Conservation (phyloP, 176 grass and related monocot genomes). For the Aegilops longissima region DNA sequence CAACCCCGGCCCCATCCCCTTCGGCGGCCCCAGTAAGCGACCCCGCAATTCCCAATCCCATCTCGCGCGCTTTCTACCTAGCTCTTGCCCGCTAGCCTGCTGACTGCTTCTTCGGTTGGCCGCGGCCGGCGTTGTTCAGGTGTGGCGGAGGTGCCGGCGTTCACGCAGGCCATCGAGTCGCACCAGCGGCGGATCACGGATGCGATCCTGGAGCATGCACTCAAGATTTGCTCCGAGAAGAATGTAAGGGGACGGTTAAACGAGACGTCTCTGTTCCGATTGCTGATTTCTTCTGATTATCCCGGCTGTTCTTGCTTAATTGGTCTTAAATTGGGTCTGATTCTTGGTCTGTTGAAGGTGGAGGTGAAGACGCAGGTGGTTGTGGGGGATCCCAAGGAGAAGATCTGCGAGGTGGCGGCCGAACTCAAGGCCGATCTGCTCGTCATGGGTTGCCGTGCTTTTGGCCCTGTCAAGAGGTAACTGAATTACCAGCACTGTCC, state of each 20-base stretch:
- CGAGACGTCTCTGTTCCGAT: not conserved
- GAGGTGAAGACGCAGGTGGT: slow-evolving; percentile 87
- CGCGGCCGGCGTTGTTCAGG: slow-evolving; percentile 30
- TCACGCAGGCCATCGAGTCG: slow-evolving; percentile 85
- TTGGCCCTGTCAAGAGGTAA: slow-evolving; percentile 85
- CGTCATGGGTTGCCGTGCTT: slow-evolving; percentile 86
- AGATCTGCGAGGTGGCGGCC: slow-evolving; percentile 66
- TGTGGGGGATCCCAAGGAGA: slow-evolving; percentile 90
- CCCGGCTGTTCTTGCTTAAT: not conserved
- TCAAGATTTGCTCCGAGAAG: slow-evolving; percentile 79
- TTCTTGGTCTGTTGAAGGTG: slow-evolving; percentile 45
- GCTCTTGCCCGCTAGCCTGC: not conserved
- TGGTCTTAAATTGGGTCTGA: not conserved
- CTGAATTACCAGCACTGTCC: not conserved
- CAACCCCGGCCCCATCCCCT: slow-evolving; percentile 85
- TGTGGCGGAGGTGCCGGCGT: slow-evolving; percentile 81
- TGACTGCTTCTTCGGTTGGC: slow-evolving; percentile 18
- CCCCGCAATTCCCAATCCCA: not conserved
- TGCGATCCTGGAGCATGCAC: slow-evolving; percentile 80
- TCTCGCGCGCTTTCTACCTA: not conserved
- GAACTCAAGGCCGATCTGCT: slow-evolving; percentile 79
- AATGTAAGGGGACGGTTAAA: slow-evolving; percentile 40
- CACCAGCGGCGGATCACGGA: slow-evolving; percentile 87
- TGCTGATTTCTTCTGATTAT: not conserved
- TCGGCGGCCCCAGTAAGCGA: slow-evolving; percentile 84